phyloP scores from a whole-genome alignment of 495 filamentous ascomycete species.

The Tuber calosporum region DNA sequence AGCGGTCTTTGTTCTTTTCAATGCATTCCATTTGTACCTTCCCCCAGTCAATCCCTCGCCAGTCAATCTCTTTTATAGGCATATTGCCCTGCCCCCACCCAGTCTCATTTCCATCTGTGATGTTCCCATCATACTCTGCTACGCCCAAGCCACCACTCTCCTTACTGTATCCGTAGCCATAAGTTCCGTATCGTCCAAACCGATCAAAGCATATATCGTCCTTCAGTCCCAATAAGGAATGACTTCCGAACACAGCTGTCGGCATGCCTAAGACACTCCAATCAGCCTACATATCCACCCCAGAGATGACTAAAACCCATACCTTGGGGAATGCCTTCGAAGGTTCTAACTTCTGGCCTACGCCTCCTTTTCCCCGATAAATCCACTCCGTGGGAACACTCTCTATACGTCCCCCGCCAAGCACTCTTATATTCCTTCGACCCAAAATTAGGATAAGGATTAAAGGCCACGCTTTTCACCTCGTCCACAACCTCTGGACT shows the following conservation, averaged over 20 bases:
- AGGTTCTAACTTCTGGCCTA: conserved; percentile 31
- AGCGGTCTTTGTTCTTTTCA: conserved; percentile 57
- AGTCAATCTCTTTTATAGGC: conserved; percentile 48
- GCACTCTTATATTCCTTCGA: conserved; percentile 13
- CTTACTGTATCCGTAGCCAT: conserved; percentile 76
- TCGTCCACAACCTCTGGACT: background rate
- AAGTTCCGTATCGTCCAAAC: conserved; percentile 78
- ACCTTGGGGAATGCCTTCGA: conserved; percentile 35
- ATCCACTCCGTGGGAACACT: conserved; percentile 24
- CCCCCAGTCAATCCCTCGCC: conserved; percentile 65
- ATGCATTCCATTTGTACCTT: conserved; percentile 59
- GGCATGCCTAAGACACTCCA: conserved; percentile 61
- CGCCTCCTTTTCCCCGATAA: conserved; percentile 9
- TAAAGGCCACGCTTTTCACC: conserved; percentile 20
- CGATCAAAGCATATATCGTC: conserved; percentile 92
- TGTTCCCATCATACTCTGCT: conserved; percentile 69
- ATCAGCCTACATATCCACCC: conserved; percentile 52
- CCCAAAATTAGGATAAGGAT: conserved; percentile 28
- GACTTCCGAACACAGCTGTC: conserved; percentile 70
- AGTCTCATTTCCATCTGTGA: conserved; percentile 67
- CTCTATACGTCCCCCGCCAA: conserved; percentile 25
- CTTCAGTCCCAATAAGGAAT: conserved; percentile 68
- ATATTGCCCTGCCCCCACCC: conserved; percentile 42
- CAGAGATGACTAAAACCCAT: background rate
- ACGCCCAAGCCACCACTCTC: conserved; percentile 72